phyloP scores from a whole-genome alignment of 169 alveolate species.

The Plasmodium sp. region DNA sequence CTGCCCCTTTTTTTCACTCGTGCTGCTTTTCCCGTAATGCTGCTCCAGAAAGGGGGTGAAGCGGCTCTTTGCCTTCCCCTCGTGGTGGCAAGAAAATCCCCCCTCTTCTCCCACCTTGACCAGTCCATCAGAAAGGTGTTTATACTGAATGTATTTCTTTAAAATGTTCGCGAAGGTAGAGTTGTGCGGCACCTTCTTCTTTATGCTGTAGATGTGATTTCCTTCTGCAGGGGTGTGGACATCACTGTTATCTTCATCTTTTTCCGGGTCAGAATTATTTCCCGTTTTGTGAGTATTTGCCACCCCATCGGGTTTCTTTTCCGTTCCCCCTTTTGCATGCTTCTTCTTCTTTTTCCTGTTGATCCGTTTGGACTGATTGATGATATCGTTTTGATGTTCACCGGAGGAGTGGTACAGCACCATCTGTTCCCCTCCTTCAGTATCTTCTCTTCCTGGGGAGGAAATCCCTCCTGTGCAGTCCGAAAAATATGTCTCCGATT shows the following conservation, averaged over 20 bases:
- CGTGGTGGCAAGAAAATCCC: background rate
- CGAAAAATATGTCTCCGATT: slow-evolving; percentile 8
- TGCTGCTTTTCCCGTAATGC: background rate
- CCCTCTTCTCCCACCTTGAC: background rate
- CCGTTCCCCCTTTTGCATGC: background rate
- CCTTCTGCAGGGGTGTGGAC: background rate
- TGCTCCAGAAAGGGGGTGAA: background rate
- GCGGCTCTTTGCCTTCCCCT: background rate
- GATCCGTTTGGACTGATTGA: background rate
- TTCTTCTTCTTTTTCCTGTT: slow-evolving; percentile 13
- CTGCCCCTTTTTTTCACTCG: background rate
- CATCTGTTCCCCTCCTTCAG: background rate
- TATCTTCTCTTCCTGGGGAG: background rate
- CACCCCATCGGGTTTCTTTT: background rate
- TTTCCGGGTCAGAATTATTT: background rate
- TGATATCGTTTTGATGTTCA: background rate
- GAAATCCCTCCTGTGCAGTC: background rate
- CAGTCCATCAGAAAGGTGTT: background rate
- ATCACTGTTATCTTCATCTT: background rate
- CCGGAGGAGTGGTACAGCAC: background rate
- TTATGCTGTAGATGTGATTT: slow-evolving; percentile 1
- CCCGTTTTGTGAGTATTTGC: background rate
- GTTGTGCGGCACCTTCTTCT: background rate
- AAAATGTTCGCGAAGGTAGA: background rate
- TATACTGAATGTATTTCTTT: slow-evolving; percentile 15